phyloP scores from a whole-genome alignment of 805 yeast genomes.

The Starmerella roubikii region DNA sequence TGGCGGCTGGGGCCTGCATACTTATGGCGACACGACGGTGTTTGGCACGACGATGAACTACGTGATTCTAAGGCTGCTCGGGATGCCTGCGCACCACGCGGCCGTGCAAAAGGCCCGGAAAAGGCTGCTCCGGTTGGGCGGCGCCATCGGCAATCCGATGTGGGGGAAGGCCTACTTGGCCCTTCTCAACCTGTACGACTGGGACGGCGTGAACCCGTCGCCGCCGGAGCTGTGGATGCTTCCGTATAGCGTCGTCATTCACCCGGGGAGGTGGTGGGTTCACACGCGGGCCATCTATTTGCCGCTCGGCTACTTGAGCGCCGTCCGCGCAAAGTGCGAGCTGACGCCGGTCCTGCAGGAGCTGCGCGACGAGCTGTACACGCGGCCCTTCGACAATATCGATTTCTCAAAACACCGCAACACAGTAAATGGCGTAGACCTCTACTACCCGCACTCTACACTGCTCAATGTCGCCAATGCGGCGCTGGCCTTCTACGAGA shows the following conservation, averaged over 20 bases:
- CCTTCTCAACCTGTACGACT: slow-evolving; percentile 61
- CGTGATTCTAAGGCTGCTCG: slow-evolving; percentile 65
- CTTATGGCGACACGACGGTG: slow-evolving; percentile 84
- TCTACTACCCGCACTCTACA: slow-evolving; percentile 82
- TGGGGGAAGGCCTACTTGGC: slow-evolving; percentile 97
- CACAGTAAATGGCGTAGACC: slow-evolving; percentile 78
- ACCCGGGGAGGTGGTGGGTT: slow-evolving; percentile 98
- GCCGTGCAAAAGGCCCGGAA: slow-evolving; percentile 64
- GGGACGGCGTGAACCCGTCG: slow-evolving; percentile 98
- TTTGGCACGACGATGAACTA: slow-evolving; percentile 89
- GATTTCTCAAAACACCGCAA: slow-evolving; percentile 63
- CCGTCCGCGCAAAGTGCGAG: slow-evolving; percentile 41
- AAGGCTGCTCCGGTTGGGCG: slow-evolving; percentile 63
- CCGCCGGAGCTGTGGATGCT: slow-evolving; percentile 90
- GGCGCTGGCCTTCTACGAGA: slow-evolving; percentile 50
- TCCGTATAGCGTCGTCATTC: slow-evolving; percentile 70
- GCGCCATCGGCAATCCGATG: slow-evolving; percentile 82
- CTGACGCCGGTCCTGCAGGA: slow-evolving; percentile 49
- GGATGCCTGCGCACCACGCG: slow-evolving; percentile 59
- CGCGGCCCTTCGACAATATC: slow-evolving; percentile 46
- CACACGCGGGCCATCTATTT: slow-evolving; percentile 87
- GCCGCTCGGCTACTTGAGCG: slow-evolving; percentile 70
- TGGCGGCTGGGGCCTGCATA: slow-evolving; percentile 99
- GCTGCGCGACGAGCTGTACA: slow-evolving; percentile 70
- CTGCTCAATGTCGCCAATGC: slow-evolving; percentile 50